Base-by-base conservation (phyloP, 2,329 filamentous ascomycete species). In the Ceratocystis albifundus region DNA sequence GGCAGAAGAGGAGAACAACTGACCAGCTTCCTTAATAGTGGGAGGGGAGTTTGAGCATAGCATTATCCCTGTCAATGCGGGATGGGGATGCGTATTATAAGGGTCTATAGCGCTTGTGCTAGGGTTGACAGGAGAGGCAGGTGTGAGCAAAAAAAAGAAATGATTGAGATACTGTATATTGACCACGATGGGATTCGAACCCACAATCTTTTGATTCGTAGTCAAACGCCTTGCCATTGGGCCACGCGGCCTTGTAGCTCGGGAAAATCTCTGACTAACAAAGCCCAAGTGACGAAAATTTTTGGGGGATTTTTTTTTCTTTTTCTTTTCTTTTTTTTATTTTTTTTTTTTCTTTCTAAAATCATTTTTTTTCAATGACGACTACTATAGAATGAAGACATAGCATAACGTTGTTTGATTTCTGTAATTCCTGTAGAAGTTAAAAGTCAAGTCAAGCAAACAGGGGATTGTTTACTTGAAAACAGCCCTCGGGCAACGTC, bases 131-230 rank as follows among this genome's bases (percentile, higher is more conserved):
- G 4, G 28, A 28, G 4, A 3, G 28, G 28, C 28, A n/a, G n/a
- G 45, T 17, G 22, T 12, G 17, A 41, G 8, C 44, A n/a, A 6
- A 30, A 20, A 50, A 6, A 55, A 10, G n/a, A 61, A 45, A 64
- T 61, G 32, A 3, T 22, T 32, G 32, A 55, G 66, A 48, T 57
- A 55, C 48, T 32, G 32, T 41, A 53, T 4, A 4, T 28, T 28
- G 28, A 28, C 28, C 28, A 28, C 28, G 28, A 28, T 28, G 28
- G 28, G 28, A 65, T 65, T 67, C 66, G 55, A 67, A 67, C 62
- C 50, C 62, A 62, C 66, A 65, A 67, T 67, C 61, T 67, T 64
- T 64, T 61, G 61, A 67, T 67, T 67, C 65, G 62, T 67, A 67
- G 65, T 64, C 61, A 64, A 64, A 64, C 62, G 61, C 65, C 62